A percentile compares a stretch with the other conserved stretches of the same genome.
phyloP scores from a whole-genome alignment of 345 rosid genomes.

The Eucalyptus paniculata region DNA sequence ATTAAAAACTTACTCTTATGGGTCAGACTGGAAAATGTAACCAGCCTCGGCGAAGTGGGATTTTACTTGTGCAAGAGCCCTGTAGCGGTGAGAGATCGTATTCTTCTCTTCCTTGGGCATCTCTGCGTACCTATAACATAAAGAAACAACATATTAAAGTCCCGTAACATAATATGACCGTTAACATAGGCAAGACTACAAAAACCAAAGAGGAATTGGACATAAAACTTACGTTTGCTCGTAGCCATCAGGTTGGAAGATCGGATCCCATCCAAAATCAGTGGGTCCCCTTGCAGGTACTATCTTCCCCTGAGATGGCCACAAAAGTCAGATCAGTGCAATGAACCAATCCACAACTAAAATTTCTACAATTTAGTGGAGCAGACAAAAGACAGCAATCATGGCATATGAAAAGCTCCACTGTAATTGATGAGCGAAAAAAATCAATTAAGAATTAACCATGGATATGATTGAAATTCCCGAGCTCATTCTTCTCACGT shows the following conservation, averaged over 20 bases:
- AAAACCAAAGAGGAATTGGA: background rate
- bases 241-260: slow-evolving; percentile 87
- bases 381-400: background rate
- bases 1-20: slow-evolving; percentile 1
- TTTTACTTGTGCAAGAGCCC: slow-evolving; percentile 61
- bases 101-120: slow-evolving; percentile 94
- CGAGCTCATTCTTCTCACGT: background rate
- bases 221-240: slow-evolving; percentile 45
- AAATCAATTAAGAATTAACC: background rate
- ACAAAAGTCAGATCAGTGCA: background rate
- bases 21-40: slow-evolving; percentile 29
- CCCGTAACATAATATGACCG: background rate
- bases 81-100: slow-evolving; percentile 81
- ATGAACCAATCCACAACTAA: background rate
- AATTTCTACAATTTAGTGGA: background rate
- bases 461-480: background rate
- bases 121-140: slow-evolving; percentile 55
- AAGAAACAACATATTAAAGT: background rate
- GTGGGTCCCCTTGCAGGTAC: slow-evolving; percentile 79
- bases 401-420: background rate
- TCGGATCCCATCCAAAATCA: slow-evolving; percentile 97
- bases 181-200: background rate
- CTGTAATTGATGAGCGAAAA: background rate
- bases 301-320: slow-evolving; percentile 62
- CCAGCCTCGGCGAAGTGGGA: slow-evolving; percentile 65